A percentile compares a stretch with the other conserved stretches of the same genome.
These are phyloP conservation scores for Odontarrhena argentea DNA, from an alignment of 345 rosid genomes.

Conservation along the genomic window DNA sequence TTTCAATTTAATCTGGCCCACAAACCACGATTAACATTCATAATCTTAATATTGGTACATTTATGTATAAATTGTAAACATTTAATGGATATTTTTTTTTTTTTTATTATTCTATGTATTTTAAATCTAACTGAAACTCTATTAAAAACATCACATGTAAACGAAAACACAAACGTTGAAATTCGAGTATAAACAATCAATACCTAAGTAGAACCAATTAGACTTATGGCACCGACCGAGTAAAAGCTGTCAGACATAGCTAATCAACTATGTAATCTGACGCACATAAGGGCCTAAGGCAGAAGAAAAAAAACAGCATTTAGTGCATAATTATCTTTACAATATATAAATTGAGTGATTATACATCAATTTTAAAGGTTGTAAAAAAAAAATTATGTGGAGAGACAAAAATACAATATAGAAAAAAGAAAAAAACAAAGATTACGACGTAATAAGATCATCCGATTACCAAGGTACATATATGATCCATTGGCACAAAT, in stretches of 20 bases:
- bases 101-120: too few species aligned
- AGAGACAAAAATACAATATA: neutral
- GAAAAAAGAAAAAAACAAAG: neutral
- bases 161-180: neutral
- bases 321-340: neutral
- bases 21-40: too few species aligned
- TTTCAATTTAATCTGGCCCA: too few species aligned
- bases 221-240: conserved; percentile 15
- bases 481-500: conserved; percentile 39
- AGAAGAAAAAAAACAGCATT: neutral
- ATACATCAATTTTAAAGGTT: neutral
- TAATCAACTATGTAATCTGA: neutral
- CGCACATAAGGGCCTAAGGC: neutral
- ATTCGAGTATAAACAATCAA: conserved; percentile 3
- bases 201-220: neutral
- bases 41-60: too few species aligned
- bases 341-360: neutral
- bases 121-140: too few species aligned
- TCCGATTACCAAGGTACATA: conserved; percentile 26
- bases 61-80: too few species aligned
- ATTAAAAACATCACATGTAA: neutral
- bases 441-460: conserved; percentile 40
- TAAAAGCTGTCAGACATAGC: neutral
- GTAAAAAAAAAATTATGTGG: neutral
- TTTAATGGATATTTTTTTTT: too few species aligned